A percentile compares a stretch with the other conserved stretches of the same genome.
phyloP scores from a whole-genome alignment of 1,284 basidiomycete genomes.

The Ceratobasidium papillatum region DNA sequence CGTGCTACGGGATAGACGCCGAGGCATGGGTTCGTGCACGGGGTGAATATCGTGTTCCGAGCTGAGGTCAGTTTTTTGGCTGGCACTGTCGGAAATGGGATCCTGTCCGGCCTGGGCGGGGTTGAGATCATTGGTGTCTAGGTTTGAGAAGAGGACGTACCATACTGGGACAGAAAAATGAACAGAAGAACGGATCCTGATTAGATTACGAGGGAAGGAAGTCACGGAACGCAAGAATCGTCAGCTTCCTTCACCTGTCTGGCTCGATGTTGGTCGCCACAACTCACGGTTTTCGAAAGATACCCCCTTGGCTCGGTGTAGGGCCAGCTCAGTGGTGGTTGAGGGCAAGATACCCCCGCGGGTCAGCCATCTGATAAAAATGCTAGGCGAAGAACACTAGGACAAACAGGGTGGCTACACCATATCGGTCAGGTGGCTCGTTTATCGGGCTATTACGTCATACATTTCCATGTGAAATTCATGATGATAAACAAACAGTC shows the following conservation, averaged over 20 bases:
- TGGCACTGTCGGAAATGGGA: slow-evolving; percentile 9
- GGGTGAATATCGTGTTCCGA: not conserved
- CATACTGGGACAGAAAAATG: not conserved
- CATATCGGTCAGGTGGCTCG: slow-evolving; percentile 25
- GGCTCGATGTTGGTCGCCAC: not conserved
- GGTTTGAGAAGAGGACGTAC: not conserved
- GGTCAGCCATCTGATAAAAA: slow-evolving; percentile 8
- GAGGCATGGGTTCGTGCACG: slow-evolving; percentile 5
- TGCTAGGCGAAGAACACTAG: slow-evolving; percentile 11
- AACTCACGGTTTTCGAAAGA: not conserved
- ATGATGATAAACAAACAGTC: too few species aligned
- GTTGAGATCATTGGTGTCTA: not conserved
- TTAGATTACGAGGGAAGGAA: not conserved
- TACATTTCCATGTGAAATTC: not conserved
- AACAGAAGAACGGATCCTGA: not conserved
- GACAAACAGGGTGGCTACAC: slow-evolving; percentile 37
- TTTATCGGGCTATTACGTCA: slow-evolving; percentile 15
- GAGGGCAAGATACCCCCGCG: not conserved
- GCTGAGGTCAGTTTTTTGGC: slow-evolving; percentile 1
- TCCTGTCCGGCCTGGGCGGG: not conserved
- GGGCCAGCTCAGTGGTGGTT: slow-evolving; percentile 11
- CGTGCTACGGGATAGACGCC: slow-evolving; percentile 24
- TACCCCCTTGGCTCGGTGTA: not conserved
- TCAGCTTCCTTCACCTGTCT: not conserved
- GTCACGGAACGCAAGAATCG: not conserved